phyloP scores from a whole-genome alignment of 768 basidiomycete species.

The Trametes cingulata region DNA sequence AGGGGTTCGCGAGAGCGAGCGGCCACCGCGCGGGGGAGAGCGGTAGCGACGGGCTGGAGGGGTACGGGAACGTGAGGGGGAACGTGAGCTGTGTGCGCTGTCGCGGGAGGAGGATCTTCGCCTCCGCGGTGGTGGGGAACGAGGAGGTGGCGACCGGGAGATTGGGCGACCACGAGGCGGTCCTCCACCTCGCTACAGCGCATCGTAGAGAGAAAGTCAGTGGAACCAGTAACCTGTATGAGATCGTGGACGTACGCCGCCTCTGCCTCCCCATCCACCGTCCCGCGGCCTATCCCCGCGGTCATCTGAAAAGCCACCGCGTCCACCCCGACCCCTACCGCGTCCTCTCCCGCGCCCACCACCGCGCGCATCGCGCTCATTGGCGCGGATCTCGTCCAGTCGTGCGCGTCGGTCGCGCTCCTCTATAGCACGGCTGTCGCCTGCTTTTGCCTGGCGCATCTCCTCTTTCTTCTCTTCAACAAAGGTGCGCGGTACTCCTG shows the following conservation, averaged over 20 bases:
- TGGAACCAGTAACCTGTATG: neutral
- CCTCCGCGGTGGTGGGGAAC: conserved; percentile 51
- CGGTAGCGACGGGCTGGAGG: conserved; percentile 22
- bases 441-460: conserved; percentile 69
- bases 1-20: conserved; percentile 30
- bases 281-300: conserved; percentile 39
- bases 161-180: conserved; percentile 21
- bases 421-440: conserved; percentile 63
- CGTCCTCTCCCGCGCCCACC: conserved; percentile 53
- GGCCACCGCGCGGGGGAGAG: conserved; percentile 33
- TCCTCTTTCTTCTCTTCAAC: conserved; percentile 93
- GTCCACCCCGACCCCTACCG: conserved; percentile 48
- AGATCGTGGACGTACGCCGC: conserved; percentile 43
- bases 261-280: conserved; percentile 66
- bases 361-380: conserved; percentile 50
- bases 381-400: conserved; percentile 67
- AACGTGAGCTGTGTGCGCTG: conserved; percentile 42
- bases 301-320: conserved; percentile 12
- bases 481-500: conserved; percentile 88
- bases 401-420: conserved; percentile 70
- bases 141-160: conserved; percentile 31
- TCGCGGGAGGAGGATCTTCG: conserved; percentile 40
- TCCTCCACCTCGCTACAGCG: conserved; percentile 15
- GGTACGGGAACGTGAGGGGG: conserved; percentile 37
- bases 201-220: neutral